Evolutionary conservation across 208 protist genomes (phyloP).

Genomic region (Leishmania lainsoni): DNA sequence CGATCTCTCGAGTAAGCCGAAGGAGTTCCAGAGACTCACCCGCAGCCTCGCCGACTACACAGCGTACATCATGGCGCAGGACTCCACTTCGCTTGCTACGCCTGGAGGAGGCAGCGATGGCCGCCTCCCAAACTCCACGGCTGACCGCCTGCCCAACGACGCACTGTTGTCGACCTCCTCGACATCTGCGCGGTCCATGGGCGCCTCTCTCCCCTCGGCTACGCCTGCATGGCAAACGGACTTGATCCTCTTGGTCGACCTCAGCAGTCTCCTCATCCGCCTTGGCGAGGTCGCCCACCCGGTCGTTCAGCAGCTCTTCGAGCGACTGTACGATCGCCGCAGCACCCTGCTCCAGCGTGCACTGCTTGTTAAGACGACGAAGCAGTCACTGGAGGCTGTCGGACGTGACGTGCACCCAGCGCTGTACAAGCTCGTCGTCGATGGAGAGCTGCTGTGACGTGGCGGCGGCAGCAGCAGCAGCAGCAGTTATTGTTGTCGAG

Average conservation of each 20-base stretch:
- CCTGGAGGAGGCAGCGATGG: constrained; percentile 3
- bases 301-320: constrained; percentile 47
- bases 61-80: constrained; percentile 7
- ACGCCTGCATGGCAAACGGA: constrained; percentile 26
- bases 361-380: constrained; percentile 48
- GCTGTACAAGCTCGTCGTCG: constrained; percentile 40
- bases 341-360: constrained; percentile 61
- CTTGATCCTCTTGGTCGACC: constrained; percentile 40
- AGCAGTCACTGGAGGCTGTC: constrained; percentile 42
- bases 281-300: constrained; percentile 31
- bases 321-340: constrained; percentile 54
- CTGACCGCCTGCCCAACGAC: background rate
- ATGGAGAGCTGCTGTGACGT: constrained; percentile 22
- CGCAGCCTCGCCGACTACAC: constrained; percentile 19
- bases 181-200: background rate
- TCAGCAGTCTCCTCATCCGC: constrained; percentile 28
- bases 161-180: constrained; percentile 1
- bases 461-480: background rate
- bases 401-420: constrained; percentile 45
- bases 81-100: background rate
- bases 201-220: background rate
- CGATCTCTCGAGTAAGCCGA: constrained; percentile 34
- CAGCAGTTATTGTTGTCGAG: background rate
- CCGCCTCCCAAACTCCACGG: background rate
- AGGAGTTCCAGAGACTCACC: constrained; percentile 16